These are phyloP conservation scores for Biscutella laevigata DNA, from an alignment of 441 rosid genomes.

Conservation along the genomic window DNA sequence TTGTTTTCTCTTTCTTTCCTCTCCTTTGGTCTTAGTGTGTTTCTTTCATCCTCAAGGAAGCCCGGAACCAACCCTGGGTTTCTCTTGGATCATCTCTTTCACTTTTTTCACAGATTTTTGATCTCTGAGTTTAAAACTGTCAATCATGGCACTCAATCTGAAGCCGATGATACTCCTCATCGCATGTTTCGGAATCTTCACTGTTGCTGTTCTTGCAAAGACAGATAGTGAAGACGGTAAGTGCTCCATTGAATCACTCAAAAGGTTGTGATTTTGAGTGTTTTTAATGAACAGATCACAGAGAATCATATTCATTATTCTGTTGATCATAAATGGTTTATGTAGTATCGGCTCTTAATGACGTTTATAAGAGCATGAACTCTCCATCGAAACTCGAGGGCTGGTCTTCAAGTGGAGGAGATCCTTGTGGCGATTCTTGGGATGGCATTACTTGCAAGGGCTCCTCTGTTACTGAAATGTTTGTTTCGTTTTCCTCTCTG, in stretches of 20 bases:
- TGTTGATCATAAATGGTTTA: no score
- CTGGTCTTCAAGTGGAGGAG: constrained; percentile 74
- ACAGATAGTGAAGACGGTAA: constrained; percentile 65
- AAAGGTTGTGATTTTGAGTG: not conserved
- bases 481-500: constrained; percentile 7
- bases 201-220: constrained; percentile 41
- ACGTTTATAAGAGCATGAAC: constrained; percentile 71
- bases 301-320: no score
- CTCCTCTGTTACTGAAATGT: constrained; percentile 77
- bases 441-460: constrained; percentile 78
- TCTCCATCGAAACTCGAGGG: constrained; percentile 60
- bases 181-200: constrained; percentile 35
- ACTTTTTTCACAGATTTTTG: not conserved
- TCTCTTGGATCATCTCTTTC: constrained; percentile 21
- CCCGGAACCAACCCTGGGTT: constrained; percentile 27
- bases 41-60: constrained; percentile 28
- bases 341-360: constrained; percentile 82
- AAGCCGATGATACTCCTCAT: constrained; percentile 15
- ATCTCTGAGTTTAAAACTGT: constrained; percentile 7
- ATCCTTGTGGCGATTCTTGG: constrained; percentile 88
- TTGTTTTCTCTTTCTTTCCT: constrained; percentile 15
- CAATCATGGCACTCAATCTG: constrained; percentile 16
- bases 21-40: constrained; percentile 21
- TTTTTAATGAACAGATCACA: no score
- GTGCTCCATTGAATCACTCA: not conserved